phyloP scores from a whole-genome alignment of 1,284 basidiomycete species.

The Pyrrhoderma noxium region DNA sequence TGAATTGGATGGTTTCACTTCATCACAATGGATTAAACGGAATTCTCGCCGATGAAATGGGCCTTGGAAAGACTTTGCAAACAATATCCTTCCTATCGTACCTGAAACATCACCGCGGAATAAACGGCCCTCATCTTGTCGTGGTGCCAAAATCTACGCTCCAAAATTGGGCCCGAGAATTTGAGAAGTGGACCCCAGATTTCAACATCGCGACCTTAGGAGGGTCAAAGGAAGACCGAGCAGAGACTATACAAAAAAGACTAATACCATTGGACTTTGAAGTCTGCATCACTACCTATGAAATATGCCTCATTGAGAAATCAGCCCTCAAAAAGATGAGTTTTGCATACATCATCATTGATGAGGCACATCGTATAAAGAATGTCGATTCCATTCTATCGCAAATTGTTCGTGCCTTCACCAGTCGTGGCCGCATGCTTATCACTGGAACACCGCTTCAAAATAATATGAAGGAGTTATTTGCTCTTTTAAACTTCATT shows the following conservation, averaged over 20 bases:
- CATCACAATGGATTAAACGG: conserved; percentile 93
- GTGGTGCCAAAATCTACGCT: conserved; percentile 97
- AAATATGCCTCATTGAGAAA: conserved; percentile 96
- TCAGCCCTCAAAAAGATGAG: conserved; percentile 87
- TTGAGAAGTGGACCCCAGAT: conserved; percentile 88
- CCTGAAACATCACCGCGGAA: conserved; percentile 79
- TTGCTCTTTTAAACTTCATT: conserved; percentile 93
- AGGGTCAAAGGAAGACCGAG: conserved; percentile 87
- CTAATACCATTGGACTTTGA: conserved; percentile 90
- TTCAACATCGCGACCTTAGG: conserved; percentile 80
- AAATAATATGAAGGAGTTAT: conserved; percentile 96
- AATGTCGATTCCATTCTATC: conserved; percentile 96
- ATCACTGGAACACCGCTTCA: conserved; percentile 98
- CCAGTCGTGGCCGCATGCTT: conserved; percentile 81
- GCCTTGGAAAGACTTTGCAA: conserved; percentile 96
- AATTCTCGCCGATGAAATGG: conserved; percentile 94
- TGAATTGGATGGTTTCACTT: conserved; percentile 95
- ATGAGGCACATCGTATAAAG: conserved; percentile 99
- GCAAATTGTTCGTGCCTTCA: conserved; percentile 92
- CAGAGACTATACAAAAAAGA: conserved; percentile 69
- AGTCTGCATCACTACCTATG: conserved; percentile 94
- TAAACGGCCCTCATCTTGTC: conserved; percentile 82
- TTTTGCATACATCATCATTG: conserved; percentile 98
- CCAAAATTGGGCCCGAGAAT: conserved; percentile 96
- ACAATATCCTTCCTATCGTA: conserved; percentile 97